These are phyloP conservation scores for Boletus coccyginus DNA, from an alignment of 768 basidiomycete genomes.

Conservation along the genomic window DNA sequence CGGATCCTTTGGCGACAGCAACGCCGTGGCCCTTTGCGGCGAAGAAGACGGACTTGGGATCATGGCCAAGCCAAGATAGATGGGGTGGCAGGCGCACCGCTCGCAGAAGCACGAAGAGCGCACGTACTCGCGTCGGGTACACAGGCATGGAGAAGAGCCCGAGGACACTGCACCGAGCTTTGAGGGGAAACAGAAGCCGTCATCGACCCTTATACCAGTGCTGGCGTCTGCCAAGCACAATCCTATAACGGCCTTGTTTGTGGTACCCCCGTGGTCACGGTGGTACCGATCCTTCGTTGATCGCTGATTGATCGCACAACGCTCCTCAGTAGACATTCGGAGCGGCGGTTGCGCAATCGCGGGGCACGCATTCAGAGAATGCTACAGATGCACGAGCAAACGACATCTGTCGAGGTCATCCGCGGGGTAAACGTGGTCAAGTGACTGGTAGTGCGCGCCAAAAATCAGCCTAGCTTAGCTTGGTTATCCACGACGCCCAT, in stretches of 20 bases:
- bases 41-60: constrained; percentile 6
- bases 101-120: background rate
- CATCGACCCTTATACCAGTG: constrained; percentile 4
- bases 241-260: constrained; percentile 5
- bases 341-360: background rate
- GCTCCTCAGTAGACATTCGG: background rate
- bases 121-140: background rate
- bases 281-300: constrained; percentile 1
- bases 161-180: constrained; percentile 17
- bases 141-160: constrained; percentile 2
- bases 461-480: constrained; percentile 1
- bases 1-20: constrained; percentile 6
- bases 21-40: constrained; percentile 9
- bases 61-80: background rate
- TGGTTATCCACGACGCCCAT: background rate
- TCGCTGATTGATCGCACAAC: constrained; percentile 13
- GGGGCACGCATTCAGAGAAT: too few relatives aligned
- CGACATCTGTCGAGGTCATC: background rate
- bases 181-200: constrained; percentile 6
- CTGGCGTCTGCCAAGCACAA: background rate
- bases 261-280: constrained; percentile 15
- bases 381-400: background rate
- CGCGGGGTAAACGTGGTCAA: background rate
- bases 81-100: background rate
- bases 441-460: background rate